These are phyloP conservation scores for Amaranthus hypochondriacus DNA, from an alignment of 148 eudicot genomes.

Conservation along the genomic window DNA sequence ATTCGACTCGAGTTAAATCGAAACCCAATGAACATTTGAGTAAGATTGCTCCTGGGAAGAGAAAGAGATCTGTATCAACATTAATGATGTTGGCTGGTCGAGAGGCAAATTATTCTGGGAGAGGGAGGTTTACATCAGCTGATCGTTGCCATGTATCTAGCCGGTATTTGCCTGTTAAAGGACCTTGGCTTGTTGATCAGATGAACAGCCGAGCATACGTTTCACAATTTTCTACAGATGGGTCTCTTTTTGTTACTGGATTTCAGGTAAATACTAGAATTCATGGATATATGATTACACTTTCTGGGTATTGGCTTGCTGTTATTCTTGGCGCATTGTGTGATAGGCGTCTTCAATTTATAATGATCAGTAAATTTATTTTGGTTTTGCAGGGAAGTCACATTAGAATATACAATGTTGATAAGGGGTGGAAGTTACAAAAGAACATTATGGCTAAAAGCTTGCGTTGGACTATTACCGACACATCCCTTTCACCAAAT, in stretches of 20 bases:
- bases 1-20: slow-evolving; percentile 59
- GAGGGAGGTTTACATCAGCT: slow-evolving; percentile 60
- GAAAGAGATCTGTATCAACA: slow-evolving; percentile 37
- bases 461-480: slow-evolving; percentile 89
- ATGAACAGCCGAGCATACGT: slow-evolving; percentile 68
- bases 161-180: slow-evolving; percentile 62
- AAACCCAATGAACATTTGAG: slow-evolving; percentile 53
- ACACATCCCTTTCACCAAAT: slow-evolving; percentile 83
- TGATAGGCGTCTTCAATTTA: background rate
- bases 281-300: background rate
- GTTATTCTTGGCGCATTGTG: background rate
- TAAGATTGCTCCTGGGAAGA: slow-evolving; percentile 32
- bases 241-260: slow-evolving; percentile 71
- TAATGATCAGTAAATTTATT: background rate
- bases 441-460: slow-evolving; percentile 67
- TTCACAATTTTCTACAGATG: slow-evolving; percentile 75
- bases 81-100: slow-evolving; percentile 67
- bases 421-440: slow-evolving; percentile 64
- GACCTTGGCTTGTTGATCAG: slow-evolving; percentile 56
- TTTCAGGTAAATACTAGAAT: slow-evolving; percentile 56
- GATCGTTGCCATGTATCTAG: slow-evolving; percentile 66
- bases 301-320: background rate
- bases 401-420: slow-evolving; percentile 68
- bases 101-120: slow-evolving; percentile 64
- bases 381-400: slow-evolving; percentile 56